Evolutionary conservation across 768 basidiomycete genomes (phyloP), one percentile per base, ranked within the genome.

Genomic region (Sarcodon sp.): DNA sequence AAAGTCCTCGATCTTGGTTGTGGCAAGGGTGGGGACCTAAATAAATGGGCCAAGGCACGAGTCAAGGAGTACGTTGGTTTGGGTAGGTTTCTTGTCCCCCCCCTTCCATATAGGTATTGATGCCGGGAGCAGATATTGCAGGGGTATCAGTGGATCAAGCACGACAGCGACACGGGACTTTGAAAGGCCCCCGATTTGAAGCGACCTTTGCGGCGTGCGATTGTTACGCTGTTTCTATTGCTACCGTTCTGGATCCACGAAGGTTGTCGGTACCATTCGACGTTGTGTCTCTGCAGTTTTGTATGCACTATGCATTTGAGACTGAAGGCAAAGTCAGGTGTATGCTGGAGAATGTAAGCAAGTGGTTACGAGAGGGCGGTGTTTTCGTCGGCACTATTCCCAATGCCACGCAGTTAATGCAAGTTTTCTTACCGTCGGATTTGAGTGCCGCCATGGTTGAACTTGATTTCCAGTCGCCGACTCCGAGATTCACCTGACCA

Each of bases 231-330:
- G 72, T 84, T 53, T 69, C 83, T 3, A 69, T 98, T 35, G 70
- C 77, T 13, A 76, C 76, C 44, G 80, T 71, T n/a, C 76, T 97
- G 44, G 65, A 81, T 3, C 75, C 76, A 1, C 70, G 72, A 13
- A 67, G 72, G 51, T 72, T 88, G 21, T 68, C 66, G 0, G 34
- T 73, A 32, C 82, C 82, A 5, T 96, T 96, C 59, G 96, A 98
- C 59, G 88, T 91, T 49, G 91, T 98, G 5, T 88, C 90, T 2
- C 89, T 97, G 90, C 96, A 99, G 61, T 99, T 99, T 63, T 98
- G 96, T 65, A 97, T 99, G 88, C 96, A 99, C 63, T 98, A 99
- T 59, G 96, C 96, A 7, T 98, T 99, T 61, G 92, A 98, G 63
- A 84, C 76, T n/a, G 75, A 79, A 32, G 69, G 75, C 50, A 96